Evolutionary conservation across 169 alveolate genomes (phyloP), one percentile per base, ranked within the genome.

Genomic region (Babesia sp.): DNA sequence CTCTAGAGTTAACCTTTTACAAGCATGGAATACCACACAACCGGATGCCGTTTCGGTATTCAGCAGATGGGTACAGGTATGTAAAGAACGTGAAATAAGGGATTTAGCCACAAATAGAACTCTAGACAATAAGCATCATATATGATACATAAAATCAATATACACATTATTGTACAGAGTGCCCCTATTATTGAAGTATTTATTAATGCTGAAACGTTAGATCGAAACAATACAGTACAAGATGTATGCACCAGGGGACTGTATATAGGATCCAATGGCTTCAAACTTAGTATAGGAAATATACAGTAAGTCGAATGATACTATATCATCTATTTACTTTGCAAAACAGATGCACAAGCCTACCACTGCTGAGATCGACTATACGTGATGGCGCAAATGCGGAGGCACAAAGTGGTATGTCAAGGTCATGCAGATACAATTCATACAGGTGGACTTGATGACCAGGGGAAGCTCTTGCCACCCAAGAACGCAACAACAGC

Each of bases 211-310:
- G 74, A 85, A 36, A 70, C 91, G 18, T 71, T 94, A 39, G 97
- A 94, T 66, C 83, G 81, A 48, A 91, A 87, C 44, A 94, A 94
- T 69, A 82, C 95, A 8, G 86, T 91, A 39, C 97, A 93, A 55
- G 94, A 94, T 68, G 91, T 93, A 22, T 91, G 93, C 57, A 75
- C 94, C 18, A 70, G 97, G 20, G 96, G 97, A 26, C 84, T 94
- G 56, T 87, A 87, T 45, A 83, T 94, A 34, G 90, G 93, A 18
- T 68, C 89, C 18, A 69, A 71, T 48, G 97, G 97, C 0, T 84
- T 94, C 90, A 84, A 90, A 51, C 84, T 94, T 45, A 85, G 94
- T 24, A 76, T 93, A 29, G 97, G 97, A 11, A 93, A 93, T 75
- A 85, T 93, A 70, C 85, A 92, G 95, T 92, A 33, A 22, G 89